These are phyloP conservation scores for Colletotrichum lupini DNA, from an alignment of 2,329 filamentous ascomycete species.

Conservation along the genomic window DNA sequence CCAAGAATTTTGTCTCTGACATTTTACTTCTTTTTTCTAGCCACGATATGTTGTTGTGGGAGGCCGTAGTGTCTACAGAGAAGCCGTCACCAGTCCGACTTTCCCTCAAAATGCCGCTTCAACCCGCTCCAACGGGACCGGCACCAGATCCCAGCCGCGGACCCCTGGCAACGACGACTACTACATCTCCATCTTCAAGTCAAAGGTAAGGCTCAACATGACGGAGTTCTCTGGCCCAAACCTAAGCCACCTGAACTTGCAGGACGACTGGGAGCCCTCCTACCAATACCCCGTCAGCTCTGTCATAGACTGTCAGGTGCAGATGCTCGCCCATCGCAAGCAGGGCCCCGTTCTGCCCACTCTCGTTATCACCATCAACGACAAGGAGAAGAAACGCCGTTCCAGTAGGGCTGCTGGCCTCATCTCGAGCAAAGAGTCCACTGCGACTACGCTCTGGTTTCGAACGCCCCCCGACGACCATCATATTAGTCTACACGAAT, in stretches of 20 bases:
- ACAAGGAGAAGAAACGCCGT: conserved; percentile 72
- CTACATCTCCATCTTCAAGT: conserved; percentile 66
- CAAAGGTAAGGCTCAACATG: conserved; percentile 54
- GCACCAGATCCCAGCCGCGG: conserved; percentile 48
- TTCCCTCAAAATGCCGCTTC: conserved; percentile 53
- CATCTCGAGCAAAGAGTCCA: conserved; percentile 61
- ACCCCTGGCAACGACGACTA: conserved; percentile 49
- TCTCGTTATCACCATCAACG: conserved; percentile 66
- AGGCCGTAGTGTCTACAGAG: conserved; percentile 46
- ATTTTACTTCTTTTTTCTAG: conserved; percentile 48
- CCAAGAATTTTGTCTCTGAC: conserved; percentile 13
- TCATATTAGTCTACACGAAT: conserved; percentile 66
- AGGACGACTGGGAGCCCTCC: conserved; percentile 66
- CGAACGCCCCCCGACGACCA: conserved; percentile 64
- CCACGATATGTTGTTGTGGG: conserved; percentile 70
- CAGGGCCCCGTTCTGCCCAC: conserved; percentile 70
- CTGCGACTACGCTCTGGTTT: conserved; percentile 65
- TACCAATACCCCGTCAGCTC: conserved; percentile 64
- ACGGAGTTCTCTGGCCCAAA: conserved; percentile 13
- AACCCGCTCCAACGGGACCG: conserved; percentile 47
- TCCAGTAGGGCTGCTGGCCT: conserved; percentile 72
- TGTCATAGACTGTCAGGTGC: conserved; percentile 68
- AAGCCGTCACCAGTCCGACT: conserved; percentile 47
- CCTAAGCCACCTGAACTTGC: conserved; percentile 34
- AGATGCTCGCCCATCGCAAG: conserved; percentile 70